These are phyloP conservation scores for Phytopythium cucurbitacearum DNA, from an alignment of 352 stramenopile genomes.

Conservation along the genomic window DNA sequence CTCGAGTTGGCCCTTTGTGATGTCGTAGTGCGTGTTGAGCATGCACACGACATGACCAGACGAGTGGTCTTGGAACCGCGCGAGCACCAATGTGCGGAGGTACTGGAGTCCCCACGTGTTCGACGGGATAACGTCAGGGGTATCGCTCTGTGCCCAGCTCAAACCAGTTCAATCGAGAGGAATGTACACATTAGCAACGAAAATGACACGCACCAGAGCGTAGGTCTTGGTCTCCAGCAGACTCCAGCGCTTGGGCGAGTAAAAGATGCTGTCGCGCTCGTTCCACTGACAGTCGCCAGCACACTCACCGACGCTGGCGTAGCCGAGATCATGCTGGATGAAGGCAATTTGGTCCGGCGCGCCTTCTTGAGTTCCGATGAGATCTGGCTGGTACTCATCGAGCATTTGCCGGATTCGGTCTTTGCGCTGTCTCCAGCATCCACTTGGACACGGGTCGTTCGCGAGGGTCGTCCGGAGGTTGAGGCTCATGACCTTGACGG, in stretches of 20 bases:
- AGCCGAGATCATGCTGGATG: slow-evolving; percentile 39
- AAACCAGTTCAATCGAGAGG: not conserved
- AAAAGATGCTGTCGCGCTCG: slow-evolving; percentile 72
- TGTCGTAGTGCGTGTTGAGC: slow-evolving; percentile 79
- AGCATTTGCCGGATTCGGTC: slow-evolving; percentile 32
- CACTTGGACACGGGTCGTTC: slow-evolving; percentile 50
- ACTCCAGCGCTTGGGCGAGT: slow-evolving; percentile 33
- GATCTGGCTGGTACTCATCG: slow-evolving; percentile 40
- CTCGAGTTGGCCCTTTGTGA: slow-evolving; percentile 42
- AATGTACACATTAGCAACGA: not conserved
- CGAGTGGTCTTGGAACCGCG: slow-evolving; percentile 39
- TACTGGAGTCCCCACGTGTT: slow-evolving; percentile 73
- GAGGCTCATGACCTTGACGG: slow-evolving; percentile 65
- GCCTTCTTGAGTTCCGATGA: slow-evolving; percentile 64
- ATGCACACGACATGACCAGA: slow-evolving; percentile 41
- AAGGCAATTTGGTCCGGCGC: slow-evolving; percentile 51
- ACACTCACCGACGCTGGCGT: slow-evolving; percentile 48
- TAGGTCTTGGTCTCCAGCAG: slow-evolving; percentile 41
- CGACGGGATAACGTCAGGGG: slow-evolving; percentile 39
- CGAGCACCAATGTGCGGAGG: slow-evolving; percentile 46
- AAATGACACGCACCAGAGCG: slow-evolving; percentile 40
- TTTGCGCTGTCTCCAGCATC: slow-evolving; percentile 64
- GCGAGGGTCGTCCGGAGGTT: slow-evolving; percentile 65
- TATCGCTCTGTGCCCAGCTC: slow-evolving; percentile 43
- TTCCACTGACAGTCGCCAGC: slow-evolving; percentile 50